Percentiles rank a stretch among this genome's conserved stretches.
Conservation (phyloP, 176 grass and related monocot species). For the Aegilops sharonensis region DNA sequence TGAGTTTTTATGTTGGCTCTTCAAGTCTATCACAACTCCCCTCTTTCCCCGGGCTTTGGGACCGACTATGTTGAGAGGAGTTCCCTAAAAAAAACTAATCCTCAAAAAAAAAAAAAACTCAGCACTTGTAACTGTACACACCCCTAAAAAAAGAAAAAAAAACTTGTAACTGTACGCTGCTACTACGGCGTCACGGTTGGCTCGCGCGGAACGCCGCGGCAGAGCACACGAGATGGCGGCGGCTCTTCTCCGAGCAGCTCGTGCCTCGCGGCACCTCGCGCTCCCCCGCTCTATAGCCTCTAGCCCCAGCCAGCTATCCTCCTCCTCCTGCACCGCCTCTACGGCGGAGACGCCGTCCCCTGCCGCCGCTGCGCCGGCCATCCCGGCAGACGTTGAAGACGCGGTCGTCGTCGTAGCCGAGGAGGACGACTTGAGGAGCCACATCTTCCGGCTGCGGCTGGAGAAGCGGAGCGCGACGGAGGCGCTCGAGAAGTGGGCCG, state of each 20-base stretch:
- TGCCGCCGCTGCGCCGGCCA: not conserved
- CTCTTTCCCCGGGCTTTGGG: too few relatives aligned
- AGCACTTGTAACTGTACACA: not conserved
- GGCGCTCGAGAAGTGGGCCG: constrained; percentile 64
- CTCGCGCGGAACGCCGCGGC: not conserved
- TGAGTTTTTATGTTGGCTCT: too few relatives aligned
- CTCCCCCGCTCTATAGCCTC: constrained; percentile 12
- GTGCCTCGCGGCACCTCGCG: constrained; percentile 11
- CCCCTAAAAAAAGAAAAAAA: too few relatives aligned
- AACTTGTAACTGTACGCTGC: not conserved
- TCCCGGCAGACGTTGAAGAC: constrained; percentile 13
- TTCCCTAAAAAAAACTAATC: too few relatives aligned
- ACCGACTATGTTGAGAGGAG: too few relatives aligned
- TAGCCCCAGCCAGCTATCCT: constrained; percentile 8
- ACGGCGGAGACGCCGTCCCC: not conserved
- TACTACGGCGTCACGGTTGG: not conserved
- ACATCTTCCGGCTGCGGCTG: constrained; percentile 65
- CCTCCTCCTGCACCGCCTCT: not conserved
- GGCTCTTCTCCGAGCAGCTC: constrained; percentile 31
- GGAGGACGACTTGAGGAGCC: constrained; percentile 54
- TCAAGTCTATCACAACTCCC: too few relatives aligned
- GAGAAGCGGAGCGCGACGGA: constrained; percentile 74
- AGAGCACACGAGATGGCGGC: constrained; percentile 40
- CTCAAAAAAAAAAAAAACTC: too few relatives aligned
- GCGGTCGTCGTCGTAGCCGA: not conserved